These are phyloP conservation scores for Paramecium tetraurelia DNA, from an alignment of 73 alveolate species.

Conservation along the genomic window DNA sequence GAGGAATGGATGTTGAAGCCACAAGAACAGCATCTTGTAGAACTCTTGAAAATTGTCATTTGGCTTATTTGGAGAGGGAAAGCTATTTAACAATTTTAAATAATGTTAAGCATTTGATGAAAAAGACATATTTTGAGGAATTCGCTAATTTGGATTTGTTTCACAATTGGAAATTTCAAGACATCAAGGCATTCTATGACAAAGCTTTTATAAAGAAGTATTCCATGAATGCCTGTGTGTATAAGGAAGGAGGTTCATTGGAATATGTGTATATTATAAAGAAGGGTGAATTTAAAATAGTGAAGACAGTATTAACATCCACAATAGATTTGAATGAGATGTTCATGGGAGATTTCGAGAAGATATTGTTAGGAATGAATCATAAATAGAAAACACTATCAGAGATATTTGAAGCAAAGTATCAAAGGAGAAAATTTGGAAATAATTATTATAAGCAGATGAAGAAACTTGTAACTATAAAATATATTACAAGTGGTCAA, in stretches of 20 bases:
- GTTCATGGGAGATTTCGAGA: slow-evolving; percentile 43
- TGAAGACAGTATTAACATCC: slow-evolving; percentile 30
- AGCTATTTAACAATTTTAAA: background rate
- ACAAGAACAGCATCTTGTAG: slow-evolving; percentile 28
- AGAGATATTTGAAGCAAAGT: slow-evolving; percentile 17
- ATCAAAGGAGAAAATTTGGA: slow-evolving; percentile 12
- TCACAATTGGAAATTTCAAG: slow-evolving; percentile 22
- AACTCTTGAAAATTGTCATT: background rate
- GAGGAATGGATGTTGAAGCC: slow-evolving; percentile 2
- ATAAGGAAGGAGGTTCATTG: slow-evolving; percentile 51
- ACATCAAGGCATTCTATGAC: slow-evolving; percentile 27
- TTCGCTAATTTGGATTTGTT: slow-evolving; percentile 14
- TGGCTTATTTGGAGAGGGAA: background rate
- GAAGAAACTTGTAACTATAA: background rate
- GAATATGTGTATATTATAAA: slow-evolving; percentile 57
- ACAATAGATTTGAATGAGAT: slow-evolving; percentile 41
- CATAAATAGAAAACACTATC: background rate
- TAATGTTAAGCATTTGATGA: background rate
- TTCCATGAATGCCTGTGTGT: slow-evolving; percentile 44
- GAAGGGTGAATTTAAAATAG: slow-evolving; percentile 67
- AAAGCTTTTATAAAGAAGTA: slow-evolving; percentile 23
- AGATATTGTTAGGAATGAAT: background rate
- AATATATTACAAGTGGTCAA: slow-evolving; percentile 11
- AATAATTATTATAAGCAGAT: background rate
- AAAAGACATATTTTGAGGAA: slow-evolving; percentile 45